Evolutionary conservation across 2,329 filamentous ascomycete species (phyloP).

Genomic region (Cyphellophora attinorum): DNA sequence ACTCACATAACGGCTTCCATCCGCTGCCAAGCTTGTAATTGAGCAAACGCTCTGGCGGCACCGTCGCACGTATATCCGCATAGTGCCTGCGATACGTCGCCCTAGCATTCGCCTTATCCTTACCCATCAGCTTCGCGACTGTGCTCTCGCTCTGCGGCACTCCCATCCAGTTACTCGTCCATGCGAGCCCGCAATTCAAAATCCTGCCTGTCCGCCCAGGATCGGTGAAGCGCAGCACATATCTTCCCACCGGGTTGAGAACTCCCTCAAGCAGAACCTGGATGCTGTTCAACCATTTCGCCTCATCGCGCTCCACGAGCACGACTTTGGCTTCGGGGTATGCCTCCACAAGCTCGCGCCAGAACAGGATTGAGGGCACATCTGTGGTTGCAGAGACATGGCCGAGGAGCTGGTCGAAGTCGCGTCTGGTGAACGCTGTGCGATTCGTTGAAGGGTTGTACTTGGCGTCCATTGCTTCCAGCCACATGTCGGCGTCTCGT

Average conservation of each 20-base stretch:
- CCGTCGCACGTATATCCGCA: constrained; percentile 36
- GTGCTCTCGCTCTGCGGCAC: constrained; percentile 45
- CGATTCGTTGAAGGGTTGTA: constrained; percentile 30
- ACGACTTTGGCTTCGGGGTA: constrained; percentile 52
- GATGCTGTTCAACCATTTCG: constrained; percentile 43
- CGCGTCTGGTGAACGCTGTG: constrained; percentile 43
- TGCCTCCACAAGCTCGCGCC: constrained; percentile 22
- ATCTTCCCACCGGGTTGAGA: constrained; percentile 1
- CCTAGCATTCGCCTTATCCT: constrained; percentile 27
- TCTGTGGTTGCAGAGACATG: constrained; percentile 24
- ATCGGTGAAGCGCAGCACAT: constrained; percentile 48
- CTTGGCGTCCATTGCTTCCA: constrained; percentile 54
- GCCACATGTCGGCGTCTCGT: constrained; percentile 18
- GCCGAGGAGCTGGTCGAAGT: constrained; percentile 24
- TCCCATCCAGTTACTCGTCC: constrained; percentile 57
- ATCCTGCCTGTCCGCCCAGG: constrained; percentile 61
- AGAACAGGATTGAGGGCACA: constrained; percentile 23
- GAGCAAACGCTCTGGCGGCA: constrained; percentile 38
- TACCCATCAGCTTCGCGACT: not conserved
- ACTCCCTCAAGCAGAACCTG: not conserved
- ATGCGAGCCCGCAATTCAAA: constrained; percentile 56
- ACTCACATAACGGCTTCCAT: constrained; percentile 44
- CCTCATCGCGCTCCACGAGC: constrained; percentile 54
- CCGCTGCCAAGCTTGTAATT: constrained; percentile 44
- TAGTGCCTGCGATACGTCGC: constrained; percentile 48